Conservation (phyloP, 257 asterid species). For the Fraxinus pennsylvanica region DNA sequence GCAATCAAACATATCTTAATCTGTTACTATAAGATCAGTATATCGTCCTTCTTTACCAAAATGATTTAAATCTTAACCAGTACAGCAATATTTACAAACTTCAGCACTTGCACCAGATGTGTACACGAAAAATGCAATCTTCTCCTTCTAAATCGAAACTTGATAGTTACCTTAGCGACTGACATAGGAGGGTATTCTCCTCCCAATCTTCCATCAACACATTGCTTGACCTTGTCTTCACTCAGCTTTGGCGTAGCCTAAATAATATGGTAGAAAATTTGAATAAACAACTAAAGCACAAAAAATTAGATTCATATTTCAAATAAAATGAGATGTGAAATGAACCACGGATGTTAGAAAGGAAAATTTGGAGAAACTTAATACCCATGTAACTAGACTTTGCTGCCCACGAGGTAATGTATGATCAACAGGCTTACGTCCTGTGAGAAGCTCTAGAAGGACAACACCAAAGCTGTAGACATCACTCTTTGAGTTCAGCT, state of each 20-base stretch:
- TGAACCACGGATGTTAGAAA: neutral
- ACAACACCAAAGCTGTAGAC: conserved; percentile 91
- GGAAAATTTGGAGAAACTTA: neutral
- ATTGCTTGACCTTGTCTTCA: conserved; percentile 82
- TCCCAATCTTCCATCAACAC: conserved; percentile 61
- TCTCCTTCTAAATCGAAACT: neutral
- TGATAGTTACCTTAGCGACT: conserved; percentile 65
- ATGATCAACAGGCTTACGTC: conserved; percentile 86
- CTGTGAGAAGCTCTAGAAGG: conserved; percentile 83
- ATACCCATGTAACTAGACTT: conserved; percentile 87
- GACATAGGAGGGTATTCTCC: conserved; percentile 82
- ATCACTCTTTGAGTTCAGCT: conserved; percentile 80
- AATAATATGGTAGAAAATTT: conserved; percentile 13
- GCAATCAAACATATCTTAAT: neutral
- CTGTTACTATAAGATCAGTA: neutral
- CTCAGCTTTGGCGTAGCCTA: conserved; percentile 81
- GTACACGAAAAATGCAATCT: neutral
- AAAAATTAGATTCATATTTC: neutral
- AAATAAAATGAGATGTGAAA: neutral
- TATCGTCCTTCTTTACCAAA: neutral
- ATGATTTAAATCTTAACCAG: neutral
- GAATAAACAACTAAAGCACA: neutral
- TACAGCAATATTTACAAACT: too few relatives aligned
- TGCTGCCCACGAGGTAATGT: conserved; percentile 88
- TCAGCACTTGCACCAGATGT: too few relatives aligned